Base-by-base conservation (phyloP, 129 eudicot genomes). In the Chrysanthemum seticuspe region DNA sequence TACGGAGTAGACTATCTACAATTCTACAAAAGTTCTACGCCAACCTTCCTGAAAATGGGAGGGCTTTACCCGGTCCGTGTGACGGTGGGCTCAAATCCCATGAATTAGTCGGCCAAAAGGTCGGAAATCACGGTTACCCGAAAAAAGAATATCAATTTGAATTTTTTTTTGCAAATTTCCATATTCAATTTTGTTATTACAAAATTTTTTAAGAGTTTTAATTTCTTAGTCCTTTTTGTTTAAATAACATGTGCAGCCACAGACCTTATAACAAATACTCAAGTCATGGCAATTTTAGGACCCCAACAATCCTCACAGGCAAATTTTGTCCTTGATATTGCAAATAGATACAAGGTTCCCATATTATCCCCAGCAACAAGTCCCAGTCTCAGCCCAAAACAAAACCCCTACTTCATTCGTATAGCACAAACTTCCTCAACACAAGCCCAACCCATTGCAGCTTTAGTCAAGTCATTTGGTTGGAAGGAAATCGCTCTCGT, bases 251-350 rank as follows among this genome's bases (percentile, higher is more conserved):
- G 67, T 80, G 80, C 88, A 87, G 88, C 88, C 54, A 40, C 79
- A 56, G 88, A 87, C 77, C 72, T 87, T n/a, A 13, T 87, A 48
- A 76, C 84, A 54, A 81, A 84, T 23, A 75, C 76, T 9, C 54
- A 81, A 65, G 88, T 87, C 14, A 76, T 81, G 47, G 88, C 86
- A 60, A 77, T 84, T 13, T 13, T 87, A 55, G 92, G 92, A 6
- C 88, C 86, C 9, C 45, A 54, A 47, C 65, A 54, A 59, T 83
- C 92, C 10, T 70, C 59, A 60, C 83, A 87, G 23, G 86, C 88
- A 10, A 61, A 76, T 13, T 87, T 87, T 68, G 15, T 81, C 13
- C 76, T 83, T 36, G 71, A 76, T 53, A 75, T 87, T 18, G 92
- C 88, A 8, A 19, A 65, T 19, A 67, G 64, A 57, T 56, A 82